phyloP scores from a whole-genome alignment of 345 rosid genomes.

The Heritiera littoralis region DNA sequence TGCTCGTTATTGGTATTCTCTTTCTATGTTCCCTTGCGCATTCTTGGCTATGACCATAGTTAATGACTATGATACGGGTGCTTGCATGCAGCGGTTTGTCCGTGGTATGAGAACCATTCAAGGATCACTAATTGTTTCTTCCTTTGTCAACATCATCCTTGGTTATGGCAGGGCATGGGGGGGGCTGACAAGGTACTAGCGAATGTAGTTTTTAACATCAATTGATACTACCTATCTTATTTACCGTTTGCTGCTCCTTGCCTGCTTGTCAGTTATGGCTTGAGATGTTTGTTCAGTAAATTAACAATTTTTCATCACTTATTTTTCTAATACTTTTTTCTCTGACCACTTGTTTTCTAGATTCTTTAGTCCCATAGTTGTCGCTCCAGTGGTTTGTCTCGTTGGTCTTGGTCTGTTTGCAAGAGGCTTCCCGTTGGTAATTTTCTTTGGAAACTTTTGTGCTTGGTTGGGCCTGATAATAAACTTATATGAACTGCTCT shows the following conservation, averaged over 20 bases:
- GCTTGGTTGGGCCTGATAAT: slow-evolving; percentile 4
- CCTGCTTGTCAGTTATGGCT: not conserved
- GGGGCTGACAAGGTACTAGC: slow-evolving; percentile 61
- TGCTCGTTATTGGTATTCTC: not conserved
- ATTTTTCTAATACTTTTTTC: slow-evolving; percentile 6
- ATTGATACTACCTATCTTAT: not conserved
- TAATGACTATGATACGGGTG: slow-evolving; percentile 20
- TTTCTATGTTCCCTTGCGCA: not conserved
- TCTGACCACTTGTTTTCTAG: slow-evolving; percentile 35
- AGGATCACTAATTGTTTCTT: slow-evolving; percentile 85
- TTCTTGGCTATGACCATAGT: slow-evolving; percentile 5
- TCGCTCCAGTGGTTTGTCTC: slow-evolving; percentile 73
- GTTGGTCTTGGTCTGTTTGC: slow-evolving; percentile 81
- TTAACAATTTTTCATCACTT: not conserved
- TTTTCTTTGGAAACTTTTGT: slow-evolving; percentile 11
- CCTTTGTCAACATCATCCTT: slow-evolving; percentile 75
- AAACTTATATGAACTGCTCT: not conserved
- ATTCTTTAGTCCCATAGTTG: slow-evolving; percentile 64
- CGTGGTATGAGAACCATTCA: slow-evolving; percentile 83
- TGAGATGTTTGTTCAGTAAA: not conserved
- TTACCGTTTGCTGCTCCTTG: not conserved
- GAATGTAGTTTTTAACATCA: slow-evolving; percentile 5
- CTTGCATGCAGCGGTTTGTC: slow-evolving; percentile 71
- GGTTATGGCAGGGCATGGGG: slow-evolving; percentile 82
- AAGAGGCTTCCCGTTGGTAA: slow-evolving; percentile 93